Evolutionary conservation across 148 eudicot species (phyloP).

Genomic region (Bassia scoparia): DNA sequence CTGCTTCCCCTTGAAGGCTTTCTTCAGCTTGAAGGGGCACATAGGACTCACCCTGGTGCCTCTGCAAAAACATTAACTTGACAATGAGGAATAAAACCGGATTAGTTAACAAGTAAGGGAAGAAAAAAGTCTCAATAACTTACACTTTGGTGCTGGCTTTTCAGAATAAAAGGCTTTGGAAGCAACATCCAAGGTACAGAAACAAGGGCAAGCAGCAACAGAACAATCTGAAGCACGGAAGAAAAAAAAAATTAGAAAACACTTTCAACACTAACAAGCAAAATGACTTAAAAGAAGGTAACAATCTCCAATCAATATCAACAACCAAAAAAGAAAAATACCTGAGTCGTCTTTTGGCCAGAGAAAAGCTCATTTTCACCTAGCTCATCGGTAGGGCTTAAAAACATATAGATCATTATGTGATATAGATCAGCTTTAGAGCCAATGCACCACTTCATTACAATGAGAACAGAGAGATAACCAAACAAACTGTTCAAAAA

Average conservation of each 20-base stretch:
- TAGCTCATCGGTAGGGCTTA: constrained; percentile 81
- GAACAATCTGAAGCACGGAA: constrained; percentile 52
- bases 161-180: constrained; percentile 91
- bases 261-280: neutral
- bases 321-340: constrained; percentile 21
- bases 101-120: neutral
- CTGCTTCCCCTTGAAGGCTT: constrained; percentile 53
- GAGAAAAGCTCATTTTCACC: constrained; percentile 90
- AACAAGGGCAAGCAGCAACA: constrained; percentile 72
- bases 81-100: constrained; percentile 13
- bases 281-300: neutral
- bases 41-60: constrained; percentile 81
- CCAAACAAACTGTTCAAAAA: constrained; percentile 58
- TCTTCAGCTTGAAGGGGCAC: constrained; percentile 56
- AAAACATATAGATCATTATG: constrained; percentile 55
- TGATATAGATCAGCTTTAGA: constrained; percentile 62
- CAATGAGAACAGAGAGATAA: constrained; percentile 48
- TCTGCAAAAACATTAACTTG: constrained; percentile 42
- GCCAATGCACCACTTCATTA: constrained; percentile 60
- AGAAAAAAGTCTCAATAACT: constrained; percentile 12
- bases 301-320: neutral
- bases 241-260: neutral
- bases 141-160: constrained; percentile 73
- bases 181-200: constrained; percentile 98
- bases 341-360: constrained; percentile 85